phyloP scores from a whole-genome alignment of 345 rosid genomes.

The Bretschneidera sinensis region DNA sequence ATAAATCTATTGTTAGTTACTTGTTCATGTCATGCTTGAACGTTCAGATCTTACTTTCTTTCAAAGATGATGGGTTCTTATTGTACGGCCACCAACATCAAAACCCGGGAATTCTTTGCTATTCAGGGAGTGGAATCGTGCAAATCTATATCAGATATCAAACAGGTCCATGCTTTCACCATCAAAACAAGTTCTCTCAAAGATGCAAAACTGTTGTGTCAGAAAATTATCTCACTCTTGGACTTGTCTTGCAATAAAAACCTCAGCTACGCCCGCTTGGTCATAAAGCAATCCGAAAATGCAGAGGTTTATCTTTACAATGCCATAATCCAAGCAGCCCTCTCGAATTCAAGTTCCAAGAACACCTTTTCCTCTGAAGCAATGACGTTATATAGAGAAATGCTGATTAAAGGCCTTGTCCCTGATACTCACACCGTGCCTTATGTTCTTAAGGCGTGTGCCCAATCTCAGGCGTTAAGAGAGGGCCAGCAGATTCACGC shows the following conservation, averaged over 20 bases:
- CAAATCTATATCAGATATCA: constrained; percentile 24
- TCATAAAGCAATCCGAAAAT: constrained; percentile 12
- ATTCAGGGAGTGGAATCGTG: constrained; percentile 18
- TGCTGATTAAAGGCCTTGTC: constrained; percentile 27
- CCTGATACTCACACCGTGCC: constrained; percentile 43
- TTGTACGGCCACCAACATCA: too few species aligned
- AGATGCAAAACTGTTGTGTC: constrained; percentile 16
- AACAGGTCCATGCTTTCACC: constrained; percentile 36
- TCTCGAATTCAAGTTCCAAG: constrained; percentile 8
- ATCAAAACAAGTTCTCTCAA: constrained; percentile 22
- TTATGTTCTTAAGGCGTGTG: constrained; percentile 40
- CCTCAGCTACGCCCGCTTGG: constrained; percentile 21
- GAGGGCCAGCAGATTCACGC: constrained; percentile 43
- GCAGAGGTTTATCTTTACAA: constrained; percentile 21
- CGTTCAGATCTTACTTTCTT: not conserved
- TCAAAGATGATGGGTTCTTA: not conserved
- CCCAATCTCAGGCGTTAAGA: constrained; percentile 19
- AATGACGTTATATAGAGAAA: constrained; percentile 24
- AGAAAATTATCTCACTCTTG: constrained; percentile 15
- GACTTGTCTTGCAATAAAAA: constrained; percentile 8
- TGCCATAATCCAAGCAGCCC: constrained; percentile 32
- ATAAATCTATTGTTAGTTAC: too few species aligned
- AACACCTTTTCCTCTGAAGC: constrained; percentile 14
- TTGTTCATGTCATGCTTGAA: too few species aligned
- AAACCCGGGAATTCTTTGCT: too few species aligned